Evolutionary conservation across 192 early-diverging fungal genomes (phyloP), one percentile per base, ranked within the genome.

Genomic region (Phycomyces nitens): DNA sequence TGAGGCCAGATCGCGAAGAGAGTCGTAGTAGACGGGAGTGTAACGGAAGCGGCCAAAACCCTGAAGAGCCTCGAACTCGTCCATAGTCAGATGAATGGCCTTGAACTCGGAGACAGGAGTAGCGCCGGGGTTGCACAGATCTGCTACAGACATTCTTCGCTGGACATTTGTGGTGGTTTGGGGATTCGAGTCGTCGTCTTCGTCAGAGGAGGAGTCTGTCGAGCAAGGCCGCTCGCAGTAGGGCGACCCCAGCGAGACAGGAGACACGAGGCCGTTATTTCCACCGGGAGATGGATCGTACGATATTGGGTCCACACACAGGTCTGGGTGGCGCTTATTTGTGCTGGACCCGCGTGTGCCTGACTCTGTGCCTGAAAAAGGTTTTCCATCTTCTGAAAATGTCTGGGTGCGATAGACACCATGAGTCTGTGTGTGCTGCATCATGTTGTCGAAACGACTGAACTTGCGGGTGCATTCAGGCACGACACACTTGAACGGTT

Each of bases 361-460:
- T 54, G 53, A 22, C 40, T 20, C n/a, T 20, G 16, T 8, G 21
- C 16, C 10, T 62, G 18, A 39, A 34, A 8, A 14, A 24, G 51
- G 14, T 9, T 15, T 20, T 24, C 21, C 14, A n/a, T 61, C 49
- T 55, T 20, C 18, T 39, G 47, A 63, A 40, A 38, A 41, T 18
- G 24, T 16, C 23, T 22, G 14, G 21, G 40, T 26, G 24, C 74
- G 70, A 42, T 74, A 52, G 40, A 64, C 74, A 65, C 52, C 57
- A n/a, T 90, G 89, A 38, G 86, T 90, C 47, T 88, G 86, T 10
- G 87, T 88, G 53, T 90, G 89, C 64, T 90, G 89, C 77, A 90
- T 87, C 89, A 90, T 90, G 59, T 90, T 90, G 64, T 90, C 89
- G 59, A 88, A 90, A 20, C 89, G 80, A 74, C 84, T 86, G 53